Base-by-base conservation (phyloP, 768 basidiomycete species). In the Botryobasidium botryosum region DNA sequence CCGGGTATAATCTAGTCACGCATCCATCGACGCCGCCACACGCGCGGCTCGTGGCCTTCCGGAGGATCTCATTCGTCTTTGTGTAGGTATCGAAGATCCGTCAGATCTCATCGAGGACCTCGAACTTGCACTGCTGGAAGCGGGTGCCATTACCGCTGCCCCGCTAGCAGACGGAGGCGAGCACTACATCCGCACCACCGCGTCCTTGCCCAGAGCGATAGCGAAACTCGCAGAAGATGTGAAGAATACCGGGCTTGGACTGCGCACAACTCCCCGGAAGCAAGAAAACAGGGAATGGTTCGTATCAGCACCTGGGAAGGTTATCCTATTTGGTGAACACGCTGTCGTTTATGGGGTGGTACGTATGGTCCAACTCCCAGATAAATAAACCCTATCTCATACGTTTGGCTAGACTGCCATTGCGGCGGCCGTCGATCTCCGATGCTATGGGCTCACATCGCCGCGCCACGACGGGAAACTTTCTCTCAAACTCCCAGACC, bases 271-370 rank as follows among this genome's bases (percentile, higher is more conserved):
- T 20, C 20, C 12, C 43, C 41, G 7, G 36, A 47, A 5, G 28
- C 12, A 17, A n/a, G 42, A 44, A 24, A 18, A 36, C 12, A 40
- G 47, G 23, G 52, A 52, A 26, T 84, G 84, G 77, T 70, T 94
- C 43, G 79, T 96, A 47, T 90, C 87, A 46, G 88, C 94, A 2
- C 94, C 94, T 6, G 94, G 94, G 21, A 99, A 99, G 58, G 84
- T 97, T 47, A 97, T 99, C 52, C 61, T 99, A 50, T 99, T 97
- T 52, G 94, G 94, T 39, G 94, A 99, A 63, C 94, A 99, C 61
- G 92, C 94, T 15, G 94, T 99, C 41, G 94, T 99, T 17, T 80
- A 97, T 59, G 94, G 94, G 44, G 81, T 88, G 41, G 88, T 90
- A 58, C 69, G 85, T 75, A 25, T 18, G 7, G 3, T 20, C 17